A percentile compares a stretch with the other conserved stretches of the same genome.
phyloP scores from a whole-genome alignment of 2,329 filamentous ascomycete species.

The Paecilomyces niveus region DNA sequence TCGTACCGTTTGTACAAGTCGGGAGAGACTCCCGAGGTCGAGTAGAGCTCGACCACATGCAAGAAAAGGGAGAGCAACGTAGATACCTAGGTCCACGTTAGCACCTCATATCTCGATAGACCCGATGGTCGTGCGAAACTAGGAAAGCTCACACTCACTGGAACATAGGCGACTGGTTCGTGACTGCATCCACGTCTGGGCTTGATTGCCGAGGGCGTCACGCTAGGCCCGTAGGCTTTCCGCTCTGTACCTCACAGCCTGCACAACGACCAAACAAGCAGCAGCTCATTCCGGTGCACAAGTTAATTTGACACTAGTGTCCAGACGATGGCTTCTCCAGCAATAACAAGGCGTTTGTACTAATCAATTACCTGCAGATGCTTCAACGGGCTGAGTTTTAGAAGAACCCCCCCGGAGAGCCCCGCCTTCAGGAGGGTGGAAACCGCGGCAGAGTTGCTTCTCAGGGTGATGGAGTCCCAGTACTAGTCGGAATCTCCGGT shows the following conservation, averaged over 20 bases:
- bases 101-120: neutral
- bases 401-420: neutral
- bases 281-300: neutral
- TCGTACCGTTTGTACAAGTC: neutral
- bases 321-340: neutral
- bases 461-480: neutral
- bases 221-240: neutral
- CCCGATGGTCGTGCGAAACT: neutral
- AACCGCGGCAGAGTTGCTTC: neutral
- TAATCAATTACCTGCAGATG: neutral
- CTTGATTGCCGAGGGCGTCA: neutral
- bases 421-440: neutral
- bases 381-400: neutral
- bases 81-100: neutral
- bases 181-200: neutral
- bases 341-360: neutral
- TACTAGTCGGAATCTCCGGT: neutral
- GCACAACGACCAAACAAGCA: neutral
- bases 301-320: neutral
- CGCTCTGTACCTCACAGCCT: neutral
- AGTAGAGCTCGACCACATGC: neutral
- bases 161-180: neutral
- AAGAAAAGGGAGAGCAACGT: neutral
- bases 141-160: neutral
- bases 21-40: neutral